Conservation (phyloP, 2,329 filamentous ascomycete genomes). For the Graphium sp. region DNA sequence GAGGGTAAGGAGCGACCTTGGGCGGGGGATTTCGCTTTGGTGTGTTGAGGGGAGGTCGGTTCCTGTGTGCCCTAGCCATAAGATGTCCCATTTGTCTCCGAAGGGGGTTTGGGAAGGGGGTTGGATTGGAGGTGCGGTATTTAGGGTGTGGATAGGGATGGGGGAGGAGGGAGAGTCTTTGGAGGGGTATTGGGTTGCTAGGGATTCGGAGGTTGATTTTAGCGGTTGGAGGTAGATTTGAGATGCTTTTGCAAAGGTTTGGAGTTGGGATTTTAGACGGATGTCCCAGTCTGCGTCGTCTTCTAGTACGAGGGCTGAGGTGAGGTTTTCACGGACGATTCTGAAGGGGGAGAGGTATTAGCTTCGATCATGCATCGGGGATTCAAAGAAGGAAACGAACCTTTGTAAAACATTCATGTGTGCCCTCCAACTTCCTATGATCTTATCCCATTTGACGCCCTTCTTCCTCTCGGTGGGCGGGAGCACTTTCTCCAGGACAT, state of each 20-base stretch:
- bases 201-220: slow-evolving; percentile 7
- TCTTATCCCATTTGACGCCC: slow-evolving; percentile 2
- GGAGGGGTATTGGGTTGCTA: slow-evolving; percentile 8
- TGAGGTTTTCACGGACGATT: slow-evolving; percentile 24
- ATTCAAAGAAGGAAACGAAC: slow-evolving; percentile 8
- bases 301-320: slow-evolving; percentile 33
- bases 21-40: slow-evolving; percentile 2
- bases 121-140: neutral
- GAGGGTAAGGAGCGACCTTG: slow-evolving; percentile 1
- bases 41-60: slow-evolving; percentile 12
- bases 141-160: neutral
- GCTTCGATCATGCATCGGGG: neutral
- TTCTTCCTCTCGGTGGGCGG: slow-evolving; percentile 6
- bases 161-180: too few relatives aligned
- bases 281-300: slow-evolving; percentile 43
- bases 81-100: slow-evolving; percentile 32
- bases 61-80: slow-evolving; percentile 33
- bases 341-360: slow-evolving; percentile 7
- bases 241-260: slow-evolving; percentile 18
- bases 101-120: slow-evolving; percentile 19
- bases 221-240: slow-evolving; percentile 16
- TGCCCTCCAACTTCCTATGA: slow-evolving; percentile 15
- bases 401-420: slow-evolving; percentile 20
- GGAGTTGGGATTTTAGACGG: slow-evolving; percentile 27
- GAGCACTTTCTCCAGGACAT: slow-evolving; percentile 18